phyloP scores from a whole-genome alignment of 2,329 filamentous ascomycete species.

The Parastagonospora avenae region DNA sequence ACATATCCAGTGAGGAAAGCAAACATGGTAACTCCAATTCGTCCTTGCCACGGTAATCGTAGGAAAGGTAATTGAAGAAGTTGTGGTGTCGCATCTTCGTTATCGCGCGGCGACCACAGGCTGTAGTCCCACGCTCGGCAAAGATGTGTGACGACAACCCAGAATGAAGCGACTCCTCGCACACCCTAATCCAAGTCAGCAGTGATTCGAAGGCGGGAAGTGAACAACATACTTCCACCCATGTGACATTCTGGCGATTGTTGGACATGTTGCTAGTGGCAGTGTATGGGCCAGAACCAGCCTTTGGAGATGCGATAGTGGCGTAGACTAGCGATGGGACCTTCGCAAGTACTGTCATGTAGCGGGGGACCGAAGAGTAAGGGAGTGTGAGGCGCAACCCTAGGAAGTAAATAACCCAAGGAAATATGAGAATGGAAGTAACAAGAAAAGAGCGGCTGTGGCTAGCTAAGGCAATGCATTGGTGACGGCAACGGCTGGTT shows the following conservation, averaged over 20 bases:
- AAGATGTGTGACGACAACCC: conserved; percentile 60
- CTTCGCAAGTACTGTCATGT: conserved; percentile 34
- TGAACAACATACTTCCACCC: conserved; percentile 45
- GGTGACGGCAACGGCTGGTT: conserved; percentile 10
- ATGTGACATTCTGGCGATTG: conserved; percentile 47
- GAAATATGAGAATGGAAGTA: conserved; percentile 13
- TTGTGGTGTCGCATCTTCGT: conserved; percentile 49
- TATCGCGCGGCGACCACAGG: conserved; percentile 56
- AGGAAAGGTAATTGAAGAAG: conserved; percentile 58
- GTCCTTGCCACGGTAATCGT: conserved; percentile 62
- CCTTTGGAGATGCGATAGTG: conserved; percentile 20
- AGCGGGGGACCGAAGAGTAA: conserved; percentile 22
- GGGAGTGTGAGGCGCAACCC: conserved; percentile 12
- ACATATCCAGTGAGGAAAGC: conserved; percentile 63
- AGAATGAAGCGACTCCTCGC: conserved; percentile 59
- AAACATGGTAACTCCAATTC: conserved; percentile 62
- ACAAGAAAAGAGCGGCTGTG: conserved; percentile 24
- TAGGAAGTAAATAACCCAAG: conserved; percentile 7
- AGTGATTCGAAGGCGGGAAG: not conserved
- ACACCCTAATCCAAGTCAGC: conserved; percentile 49
- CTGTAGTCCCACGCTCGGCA: conserved; percentile 58
- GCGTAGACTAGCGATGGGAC: conserved; percentile 32
- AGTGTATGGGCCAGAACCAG: conserved; percentile 12
- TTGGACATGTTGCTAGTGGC: conserved; percentile 31
- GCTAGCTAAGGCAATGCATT: conserved; percentile 31